Evolutionary conservation across 768 basidiomycete genomes (phyloP).

Genomic region (Termitomyces titanicus): DNA sequence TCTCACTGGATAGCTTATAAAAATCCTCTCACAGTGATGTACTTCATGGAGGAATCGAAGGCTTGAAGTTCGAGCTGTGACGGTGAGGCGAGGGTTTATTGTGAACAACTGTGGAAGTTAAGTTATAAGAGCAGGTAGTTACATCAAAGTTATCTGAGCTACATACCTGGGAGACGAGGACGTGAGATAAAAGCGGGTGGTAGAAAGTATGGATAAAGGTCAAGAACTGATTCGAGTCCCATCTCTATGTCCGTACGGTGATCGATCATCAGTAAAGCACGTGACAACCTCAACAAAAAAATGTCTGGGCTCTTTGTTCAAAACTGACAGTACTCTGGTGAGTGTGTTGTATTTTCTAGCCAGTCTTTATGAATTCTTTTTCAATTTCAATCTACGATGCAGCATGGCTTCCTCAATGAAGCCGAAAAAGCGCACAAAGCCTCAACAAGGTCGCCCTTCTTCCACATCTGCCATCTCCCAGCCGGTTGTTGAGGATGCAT

Average conservation of each 20-base stretch:
- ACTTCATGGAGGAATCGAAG: conserved; percentile 35
- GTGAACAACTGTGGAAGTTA: too few relatives aligned
- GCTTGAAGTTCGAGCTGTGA: conserved; percentile 1
- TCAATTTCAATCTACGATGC: not conserved
- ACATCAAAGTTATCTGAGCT: not conserved
- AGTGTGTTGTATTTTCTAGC: not conserved
- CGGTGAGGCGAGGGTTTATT: not conserved
- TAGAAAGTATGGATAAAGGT: not conserved
- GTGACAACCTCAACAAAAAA: conserved; percentile 10
- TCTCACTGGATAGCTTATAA: not conserved
- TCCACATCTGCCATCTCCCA: conserved; percentile 56
- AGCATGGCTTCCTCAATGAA: conserved; percentile 42
- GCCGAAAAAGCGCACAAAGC: conserved; percentile 55
- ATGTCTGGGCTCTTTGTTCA: not conserved
- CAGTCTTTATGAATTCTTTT: not conserved
- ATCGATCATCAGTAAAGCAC: conserved; percentile 14
- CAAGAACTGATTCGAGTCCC: not conserved
- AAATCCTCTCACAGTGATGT: conserved; percentile 43
- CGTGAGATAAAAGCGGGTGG: not conserved
- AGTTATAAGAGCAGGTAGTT: too few relatives aligned
- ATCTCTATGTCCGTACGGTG: conserved; percentile 1
- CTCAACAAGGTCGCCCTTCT: conserved; percentile 46
- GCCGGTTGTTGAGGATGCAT: conserved; percentile 46
- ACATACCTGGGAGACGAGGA: not conserved
- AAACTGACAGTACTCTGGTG: conserved; percentile 5